phyloP scores from a whole-genome alignment of 2,329 filamentous ascomycete species.

The Stagonosporopsis cucurbitacearum region DNA sequence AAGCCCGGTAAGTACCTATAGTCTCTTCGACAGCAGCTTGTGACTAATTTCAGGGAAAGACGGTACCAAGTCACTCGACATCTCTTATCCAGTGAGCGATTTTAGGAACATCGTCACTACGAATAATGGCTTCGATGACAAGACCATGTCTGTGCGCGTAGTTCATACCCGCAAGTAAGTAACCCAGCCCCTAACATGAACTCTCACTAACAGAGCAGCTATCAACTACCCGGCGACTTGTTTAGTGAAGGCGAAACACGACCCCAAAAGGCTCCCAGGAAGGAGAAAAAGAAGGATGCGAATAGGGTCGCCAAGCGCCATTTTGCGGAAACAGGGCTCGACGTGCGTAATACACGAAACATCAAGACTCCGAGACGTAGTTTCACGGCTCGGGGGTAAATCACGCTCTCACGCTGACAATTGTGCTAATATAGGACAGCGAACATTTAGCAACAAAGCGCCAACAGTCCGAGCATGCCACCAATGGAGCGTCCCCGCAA shows the following conservation, averaged over 20 bases:
- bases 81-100: conserved; percentile 80
- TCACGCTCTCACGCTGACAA: conserved; percentile 41
- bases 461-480: conserved; percentile 36
- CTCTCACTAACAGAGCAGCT: conserved; percentile 60
- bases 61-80: conserved; percentile 75
- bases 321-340: conserved; percentile 53
- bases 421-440: conserved; percentile 48
- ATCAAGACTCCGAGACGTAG: conserved; percentile 27
- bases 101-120: conserved; percentile 83
- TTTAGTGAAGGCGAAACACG: conserved; percentile 77
- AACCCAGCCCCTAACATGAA: not conserved
- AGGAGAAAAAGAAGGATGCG: conserved; percentile 43
- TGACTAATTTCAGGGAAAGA: conserved; percentile 27
- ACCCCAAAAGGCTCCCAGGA: conserved; percentile 54
- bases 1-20: conserved; percentile 66
- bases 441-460: conserved; percentile 43
- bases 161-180: conserved; percentile 86
- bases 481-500: conserved; percentile 39
- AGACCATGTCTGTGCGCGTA: conserved; percentile 80
- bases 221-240: conserved; percentile 86
- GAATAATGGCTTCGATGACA: conserved; percentile 76
- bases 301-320: conserved; percentile 51
- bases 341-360: conserved; percentile 51
- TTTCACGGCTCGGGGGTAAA: conserved; percentile 26
- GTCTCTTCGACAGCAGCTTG: not conserved